Evolutionary conservation across 257 asterid genomes (phyloP).

Genomic region (Mentha longifolia): DNA sequence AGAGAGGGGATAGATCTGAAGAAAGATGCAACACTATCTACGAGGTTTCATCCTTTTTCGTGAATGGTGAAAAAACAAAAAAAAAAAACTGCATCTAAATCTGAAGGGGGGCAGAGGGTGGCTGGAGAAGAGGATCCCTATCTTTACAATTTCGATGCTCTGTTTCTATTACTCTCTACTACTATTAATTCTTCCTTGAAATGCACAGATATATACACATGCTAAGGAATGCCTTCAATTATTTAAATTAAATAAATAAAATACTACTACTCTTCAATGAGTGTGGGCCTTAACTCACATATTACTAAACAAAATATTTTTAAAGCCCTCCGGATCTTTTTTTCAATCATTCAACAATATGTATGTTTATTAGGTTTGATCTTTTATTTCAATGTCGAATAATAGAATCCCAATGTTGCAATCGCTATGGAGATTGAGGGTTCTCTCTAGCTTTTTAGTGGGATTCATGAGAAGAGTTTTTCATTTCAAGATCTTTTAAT

Average conservation of each 20-base stretch:
- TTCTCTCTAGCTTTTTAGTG: too few relatives aligned
- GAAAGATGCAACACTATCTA: background rate
- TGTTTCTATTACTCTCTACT: background rate
- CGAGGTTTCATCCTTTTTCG: background rate
- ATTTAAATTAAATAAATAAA: constrained; percentile 2
- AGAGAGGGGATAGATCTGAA: background rate
- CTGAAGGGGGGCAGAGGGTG: background rate
- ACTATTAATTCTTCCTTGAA: background rate
- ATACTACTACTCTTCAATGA: background rate
- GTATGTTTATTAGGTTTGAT: background rate
- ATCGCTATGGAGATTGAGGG: too few relatives aligned
- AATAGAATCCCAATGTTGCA: too few relatives aligned
- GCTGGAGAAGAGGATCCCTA: constrained; percentile 30
- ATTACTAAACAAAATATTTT: background rate
- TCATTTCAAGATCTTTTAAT: too few relatives aligned
- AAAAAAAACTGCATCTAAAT: constrained; percentile 18
- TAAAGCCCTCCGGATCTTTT: background rate
- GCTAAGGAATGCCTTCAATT: background rate
- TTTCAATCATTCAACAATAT: background rate
- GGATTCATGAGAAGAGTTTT: too few relatives aligned
- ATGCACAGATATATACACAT: constrained; percentile 13
- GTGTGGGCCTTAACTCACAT: constrained; percentile 1
- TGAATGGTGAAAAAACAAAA: background rate
- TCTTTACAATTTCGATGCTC: constrained; percentile 15
- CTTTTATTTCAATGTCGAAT: too few relatives aligned